Evolutionary conservation across 805 yeast genomes (phyloP).

Genomic region (Candida chilensis): DNA sequence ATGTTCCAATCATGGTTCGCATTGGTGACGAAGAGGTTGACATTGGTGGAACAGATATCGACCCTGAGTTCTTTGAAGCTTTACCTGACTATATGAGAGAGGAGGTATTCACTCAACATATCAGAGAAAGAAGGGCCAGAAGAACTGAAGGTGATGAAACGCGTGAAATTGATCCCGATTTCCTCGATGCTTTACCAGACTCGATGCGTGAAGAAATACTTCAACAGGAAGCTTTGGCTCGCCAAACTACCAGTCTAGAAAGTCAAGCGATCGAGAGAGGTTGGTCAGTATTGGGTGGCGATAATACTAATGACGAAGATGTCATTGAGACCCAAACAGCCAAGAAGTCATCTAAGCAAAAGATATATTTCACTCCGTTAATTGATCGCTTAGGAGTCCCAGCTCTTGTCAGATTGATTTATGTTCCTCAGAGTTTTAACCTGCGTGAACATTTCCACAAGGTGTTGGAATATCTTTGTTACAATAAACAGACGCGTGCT

Average conservation of each 20-base stretch:
- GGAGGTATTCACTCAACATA: constrained; percentile 81
- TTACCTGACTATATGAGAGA: constrained; percentile 90
- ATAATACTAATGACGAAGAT: constrained; percentile 8
- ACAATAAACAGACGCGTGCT: constrained; percentile 67
- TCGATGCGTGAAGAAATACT: constrained; percentile 30
- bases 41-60: constrained; percentile 84
- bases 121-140: constrained; percentile 64
- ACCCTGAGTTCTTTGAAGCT: constrained; percentile 84
- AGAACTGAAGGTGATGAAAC: constrained; percentile 35
- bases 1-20: constrained; percentile 53
- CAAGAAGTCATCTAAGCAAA: constrained; percentile 17
- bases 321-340: constrained; percentile 1
- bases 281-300: constrained; percentile 9
- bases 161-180: constrained; percentile 71
- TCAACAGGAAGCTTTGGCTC: constrained; percentile 29
- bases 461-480: constrained; percentile 57
- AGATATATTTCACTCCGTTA: constrained; percentile 50
- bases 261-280: constrained; percentile 3
- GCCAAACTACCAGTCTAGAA: constrained; percentile 12
- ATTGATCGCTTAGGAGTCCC: constrained; percentile 73
- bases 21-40: constrained; percentile 78
- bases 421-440: constrained; percentile 58
- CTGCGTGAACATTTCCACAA: constrained; percentile 58
- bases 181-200: constrained; percentile 73
- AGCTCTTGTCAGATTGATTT: constrained; percentile 59